Evolutionary conservation across 2,329 filamentous ascomycete species (phyloP).

Genomic region (Geosmithia morbida): DNA sequence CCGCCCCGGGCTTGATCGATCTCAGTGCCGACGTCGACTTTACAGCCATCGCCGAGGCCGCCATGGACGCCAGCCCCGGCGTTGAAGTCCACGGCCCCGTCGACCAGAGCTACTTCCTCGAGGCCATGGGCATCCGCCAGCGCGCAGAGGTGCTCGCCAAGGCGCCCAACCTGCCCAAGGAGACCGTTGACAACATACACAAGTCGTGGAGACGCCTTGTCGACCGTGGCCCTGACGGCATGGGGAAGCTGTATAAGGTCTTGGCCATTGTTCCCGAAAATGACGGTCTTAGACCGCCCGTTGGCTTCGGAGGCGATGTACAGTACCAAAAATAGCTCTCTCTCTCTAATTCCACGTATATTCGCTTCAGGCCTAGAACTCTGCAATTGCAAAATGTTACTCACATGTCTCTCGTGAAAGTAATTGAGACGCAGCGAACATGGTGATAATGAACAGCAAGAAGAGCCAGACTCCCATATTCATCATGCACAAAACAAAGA

Average conservation of each 20-base stretch:
- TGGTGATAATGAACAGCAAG: no score
- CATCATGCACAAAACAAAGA: no score
- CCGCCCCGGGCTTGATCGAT: conserved; percentile 69
- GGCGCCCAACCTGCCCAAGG: conserved; percentile 20
- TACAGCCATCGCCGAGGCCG: conserved; percentile 67
- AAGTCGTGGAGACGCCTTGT: conserved; percentile 68
- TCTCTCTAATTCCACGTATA: neutral
- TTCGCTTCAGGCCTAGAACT: no score
- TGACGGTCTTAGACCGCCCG: conserved; percentile 57
- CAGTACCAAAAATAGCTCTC: conserved; percentile 2
- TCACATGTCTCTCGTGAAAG: no score
- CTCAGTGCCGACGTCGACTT: conserved; percentile 93
- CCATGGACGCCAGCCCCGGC: conserved; percentile 57
- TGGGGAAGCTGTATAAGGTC: conserved; percentile 92
- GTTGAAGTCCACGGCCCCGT: conserved; percentile 91
- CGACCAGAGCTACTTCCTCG: conserved; percentile 68
- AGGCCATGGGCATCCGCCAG: conserved; percentile 69
- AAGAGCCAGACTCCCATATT: no score
- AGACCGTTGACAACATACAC: conserved; percentile 48
- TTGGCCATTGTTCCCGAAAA: conserved; percentile 82
- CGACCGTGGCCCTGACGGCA: conserved; percentile 69
- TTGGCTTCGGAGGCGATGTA: conserved; percentile 77
- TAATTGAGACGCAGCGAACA: no score
- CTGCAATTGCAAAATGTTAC: no score
- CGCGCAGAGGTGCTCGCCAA: conserved; percentile 54